Percentiles rank a stretch among this genome's conserved stretches.
Conservation (phyloP, 2,329 filamentous ascomycete species). For the Paracoccidioides lutzii region DNA sequence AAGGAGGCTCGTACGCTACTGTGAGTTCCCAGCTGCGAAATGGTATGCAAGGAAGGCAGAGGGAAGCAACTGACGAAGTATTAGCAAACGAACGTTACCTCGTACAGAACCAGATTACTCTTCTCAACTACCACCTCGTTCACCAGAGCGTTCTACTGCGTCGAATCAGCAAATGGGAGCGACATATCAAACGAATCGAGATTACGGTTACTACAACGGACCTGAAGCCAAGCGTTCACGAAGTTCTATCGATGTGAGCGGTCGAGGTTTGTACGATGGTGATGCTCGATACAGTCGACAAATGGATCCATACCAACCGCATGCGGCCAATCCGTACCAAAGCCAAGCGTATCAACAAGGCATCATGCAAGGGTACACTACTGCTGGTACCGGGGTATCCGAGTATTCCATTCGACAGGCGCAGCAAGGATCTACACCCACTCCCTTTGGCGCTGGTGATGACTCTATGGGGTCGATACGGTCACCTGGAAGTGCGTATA, state of each 20-base stretch:
- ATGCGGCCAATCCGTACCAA: constrained; percentile 22
- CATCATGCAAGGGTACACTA: constrained; percentile 24
- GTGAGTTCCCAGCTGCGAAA: constrained; percentile 16
- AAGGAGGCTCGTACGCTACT: constrained; percentile 60
- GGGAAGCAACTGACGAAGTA: constrained; percentile 9
- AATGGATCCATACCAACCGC: constrained; percentile 26
- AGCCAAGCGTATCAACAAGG: constrained; percentile 22
- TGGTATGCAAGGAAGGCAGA: background rate
- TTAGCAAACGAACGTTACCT: constrained; percentile 27
- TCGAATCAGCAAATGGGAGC: constrained; percentile 9
- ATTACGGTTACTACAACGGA: constrained; percentile 24
- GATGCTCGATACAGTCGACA: constrained; percentile 24
- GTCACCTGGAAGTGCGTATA: constrained; percentile 16
- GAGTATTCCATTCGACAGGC: background rate
- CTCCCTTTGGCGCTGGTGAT: constrained; percentile 10
- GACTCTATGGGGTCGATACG: constrained; percentile 25
- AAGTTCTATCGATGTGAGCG: constrained; percentile 27
- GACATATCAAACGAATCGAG: constrained; percentile 18
- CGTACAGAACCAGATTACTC: constrained; percentile 27
- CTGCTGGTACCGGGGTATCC: constrained; percentile 15
- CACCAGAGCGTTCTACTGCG: constrained; percentile 20
- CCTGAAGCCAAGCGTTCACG: constrained; percentile 27
- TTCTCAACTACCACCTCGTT: constrained; percentile 23
- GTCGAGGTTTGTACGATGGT: constrained; percentile 23
- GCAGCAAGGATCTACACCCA: background rate